Base-by-base conservation (phyloP, 2,329 filamentous ascomycete genomes). In the Mollisia scopiformis region DNA sequence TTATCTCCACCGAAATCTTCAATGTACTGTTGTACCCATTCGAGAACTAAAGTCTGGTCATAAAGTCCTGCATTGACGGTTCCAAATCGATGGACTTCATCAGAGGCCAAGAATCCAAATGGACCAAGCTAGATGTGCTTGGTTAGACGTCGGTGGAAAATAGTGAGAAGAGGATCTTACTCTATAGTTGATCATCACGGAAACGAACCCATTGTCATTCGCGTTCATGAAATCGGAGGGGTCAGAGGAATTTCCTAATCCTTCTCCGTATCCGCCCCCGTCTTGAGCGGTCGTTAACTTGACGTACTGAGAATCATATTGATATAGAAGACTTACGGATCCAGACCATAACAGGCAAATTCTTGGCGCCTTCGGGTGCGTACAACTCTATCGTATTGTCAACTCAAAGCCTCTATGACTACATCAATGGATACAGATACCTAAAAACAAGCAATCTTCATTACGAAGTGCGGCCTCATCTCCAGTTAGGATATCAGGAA, bases 11-110 rank as follows among this genome's bases (percentile, higher is more conserved):
- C 83, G 57, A 87, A 86, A 1, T 76, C 69, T 6, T 71, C 66
- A 55, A 86, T 82, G 61, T 86, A 73, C 16, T 75, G 76, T 51
- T 84, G 79, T 0, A 86, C 79, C 77, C 84, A 87, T 63, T 79
- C 69, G 2, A 87, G 70, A 3, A 80, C 79, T 3, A 79, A 78
- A 11, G 78, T 76, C 63, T 85, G 82, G 59, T 86, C 84, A 2
- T 82, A 73, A 0, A 86, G 69, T 0, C 84, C 84, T 0, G 80
- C 79, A 59, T 87, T 87, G 13, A 82, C 52, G 4, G 74, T 57
- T 0, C 71, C 73, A 2, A 72, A 68, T 0, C 74, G 73, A 35
- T 78, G 75, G 14, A 84, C 72, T 25, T 78, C 75, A 41, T 77
- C 65, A 63, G 80, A 79, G 0, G 79, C 75, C 5, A 84, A 72